phyloP scores from a whole-genome alignment of 257 asterid species.

The Buddleja alternifolia region DNA sequence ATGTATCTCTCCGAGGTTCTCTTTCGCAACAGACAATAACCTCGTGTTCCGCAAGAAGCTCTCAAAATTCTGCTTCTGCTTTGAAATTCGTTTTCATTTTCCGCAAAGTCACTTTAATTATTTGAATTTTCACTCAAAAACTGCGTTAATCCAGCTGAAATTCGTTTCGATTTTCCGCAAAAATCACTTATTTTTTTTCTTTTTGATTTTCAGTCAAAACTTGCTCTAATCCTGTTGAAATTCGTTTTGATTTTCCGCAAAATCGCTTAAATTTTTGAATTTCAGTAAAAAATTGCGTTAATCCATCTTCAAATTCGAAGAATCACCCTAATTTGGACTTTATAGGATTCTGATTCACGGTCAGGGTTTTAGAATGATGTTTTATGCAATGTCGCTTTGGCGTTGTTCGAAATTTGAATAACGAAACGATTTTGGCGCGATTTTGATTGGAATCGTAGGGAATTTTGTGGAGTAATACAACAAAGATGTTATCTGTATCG shows the following conservation, averaged over 20 bases:
- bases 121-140: conserved; percentile 5
- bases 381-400: conserved; percentile 40
- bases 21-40: neutral
- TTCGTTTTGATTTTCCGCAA: conserved; percentile 20
- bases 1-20: conserved; percentile 18
- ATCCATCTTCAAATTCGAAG: conserved; percentile 5
- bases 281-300: conserved; percentile 10
- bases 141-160: conserved; percentile 9
- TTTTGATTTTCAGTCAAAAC: conserved; percentile 1
- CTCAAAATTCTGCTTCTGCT: conserved; percentile 15
- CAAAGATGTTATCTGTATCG: conserved; percentile 61
- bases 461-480: conserved; percentile 14
- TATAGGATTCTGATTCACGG: neutral
- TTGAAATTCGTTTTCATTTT: neutral
- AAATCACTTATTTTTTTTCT: conserved; percentile 20
- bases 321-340: neutral
- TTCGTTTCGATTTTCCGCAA: conserved; percentile 18
- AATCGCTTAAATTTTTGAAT: conserved; percentile 7
- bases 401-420: conserved; percentile 40
- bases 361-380: conserved; percentile 22
- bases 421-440: conserved; percentile 9
- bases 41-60: conserved; percentile 19
- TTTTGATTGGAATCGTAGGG: conserved; percentile 26
- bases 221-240: conserved; percentile 15
- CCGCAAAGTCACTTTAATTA: too few relatives aligned